Evolutionary conservation across 2,329 filamentous ascomycete genomes (phyloP), one percentile per base, ranked within the genome.

Genomic region (Colletotrichum endophyticum): DNA sequence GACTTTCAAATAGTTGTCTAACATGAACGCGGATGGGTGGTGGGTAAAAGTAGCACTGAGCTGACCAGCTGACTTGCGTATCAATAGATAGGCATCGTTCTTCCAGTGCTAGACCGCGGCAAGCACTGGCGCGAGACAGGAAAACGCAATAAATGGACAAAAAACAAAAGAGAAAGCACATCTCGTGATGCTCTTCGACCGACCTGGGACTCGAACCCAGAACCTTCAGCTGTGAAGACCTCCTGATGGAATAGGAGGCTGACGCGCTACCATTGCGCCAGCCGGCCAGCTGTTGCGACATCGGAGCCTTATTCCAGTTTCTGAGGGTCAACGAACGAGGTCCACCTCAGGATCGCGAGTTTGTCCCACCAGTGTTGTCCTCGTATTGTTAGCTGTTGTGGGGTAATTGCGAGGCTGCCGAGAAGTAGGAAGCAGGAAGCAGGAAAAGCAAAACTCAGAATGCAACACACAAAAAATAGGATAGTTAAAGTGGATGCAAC

Each of bases 261-360:
- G 73, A 76, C 70, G 70, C 73, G 70, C 71, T 76, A 76, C 73
- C 73, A 76, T 76, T 76, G 72, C 70, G 70, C 73, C 73, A 76
- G 70, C 73, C 73, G 49, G 73, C 70, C 73, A 8, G 25, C 27
- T 36, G 19, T 62, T 63, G 68, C 57, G 39, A 63, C 8, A 19
- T 63, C 57, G 34, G 19, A 22, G n/a, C 12, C 2, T 4, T 13
- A 53, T 49, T 27, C 15, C 2, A 5, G 7, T 27, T 13, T 49
- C 2, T 70, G 25, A 63, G 6, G 56, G 8, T 44, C 5, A 0
- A 6, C 25, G 16, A 4, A 15, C 2, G 3, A 22, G 62, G 56
- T 62, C 25, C 56, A 70, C 56, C 25, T 27, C 12, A 28, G 27
- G 4, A 25, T 66, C 22, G 22, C 12, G 59, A 63, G 59, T 25